Evolutionary conservation across 306 rosid genomes (phyloP), one percentile per base, ranked within the genome.

Genomic region (Vicia faba): DNA sequence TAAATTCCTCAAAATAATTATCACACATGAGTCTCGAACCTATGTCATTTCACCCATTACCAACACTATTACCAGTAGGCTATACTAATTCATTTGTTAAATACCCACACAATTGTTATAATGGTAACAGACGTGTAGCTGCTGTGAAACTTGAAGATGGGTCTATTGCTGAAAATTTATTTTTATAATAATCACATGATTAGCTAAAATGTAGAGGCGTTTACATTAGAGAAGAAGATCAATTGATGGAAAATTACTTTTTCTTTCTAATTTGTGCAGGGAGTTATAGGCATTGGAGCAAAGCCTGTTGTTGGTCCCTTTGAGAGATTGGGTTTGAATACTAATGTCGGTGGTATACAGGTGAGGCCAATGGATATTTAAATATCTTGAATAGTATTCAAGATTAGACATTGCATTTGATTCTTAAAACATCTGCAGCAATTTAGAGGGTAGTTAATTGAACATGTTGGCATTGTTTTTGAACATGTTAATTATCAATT

Each of bases 251-350:
- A 70, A 63, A 25, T 68, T 51, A 31, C 29, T 50, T 68, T 77
- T 75, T 67, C 49, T 33, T 57, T 75, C 66, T 75, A 72, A 36
- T 66, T 56, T 74, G n/a, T n/a, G 68, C 83, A 87, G 98, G 91
- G 89, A 66, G 68, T 89, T 63, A 75, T 93, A 57, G 97, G 96
- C 66, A 86, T 93, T 64, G 98, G 98, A 71, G 86, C 95, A 7
- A 89, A 86, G 82, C 97, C 96, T 75, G 84, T 96, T 40, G 89
- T 88, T 36, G 51, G 96, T 69, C 82, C 96, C 75, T 93, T 93
- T 62, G 95, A 88, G 82, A 75, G 71, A 31, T 79, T 80, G 66
- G 96, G 91, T 23, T 77, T 92, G 80, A 84, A 85, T 80, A 55
- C 73, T 46, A 79, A 68, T 61, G 88, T 85, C 73, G 96, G 95